Conservation (phyloP, 495 filamentous ascomycete species). For the Aspergillus ellipticus region DNA sequence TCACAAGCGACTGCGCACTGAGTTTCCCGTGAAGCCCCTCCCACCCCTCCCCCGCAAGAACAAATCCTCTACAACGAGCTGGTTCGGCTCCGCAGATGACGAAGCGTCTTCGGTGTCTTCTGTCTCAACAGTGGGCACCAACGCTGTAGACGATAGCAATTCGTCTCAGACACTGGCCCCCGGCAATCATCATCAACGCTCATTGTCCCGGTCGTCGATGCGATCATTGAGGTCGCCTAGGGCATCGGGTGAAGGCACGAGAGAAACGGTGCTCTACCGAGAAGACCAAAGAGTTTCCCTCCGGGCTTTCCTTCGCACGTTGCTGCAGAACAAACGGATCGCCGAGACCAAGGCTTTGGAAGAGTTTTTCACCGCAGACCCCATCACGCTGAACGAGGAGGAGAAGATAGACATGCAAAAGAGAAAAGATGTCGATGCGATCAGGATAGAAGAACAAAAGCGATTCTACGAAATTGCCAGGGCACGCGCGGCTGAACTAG, state of each 20-base stretch:
- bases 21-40: slow-evolving; percentile 88
- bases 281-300: slow-evolving; percentile 91
- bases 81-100: slow-evolving; percentile 55
- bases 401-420: slow-evolving; percentile 74
- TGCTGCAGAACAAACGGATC: slow-evolving; percentile 79
- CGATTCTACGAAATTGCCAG: slow-evolving; percentile 93
- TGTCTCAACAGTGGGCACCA: slow-evolving; percentile 56
- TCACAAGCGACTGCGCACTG: slow-evolving; percentile 72
- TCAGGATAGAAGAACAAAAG: slow-evolving; percentile 85
- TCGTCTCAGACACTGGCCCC: slow-evolving; percentile 25
- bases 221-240: slow-evolving; percentile 43
- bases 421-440: slow-evolving; percentile 80
- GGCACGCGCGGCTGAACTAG: slow-evolving; percentile 83
- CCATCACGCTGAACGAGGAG: slow-evolving; percentile 71
- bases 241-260: slow-evolving; percentile 43
- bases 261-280: slow-evolving; percentile 64
- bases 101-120: slow-evolving; percentile 77
- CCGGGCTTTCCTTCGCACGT: slow-evolving; percentile 78
- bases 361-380: slow-evolving; percentile 71
- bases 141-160: slow-evolving; percentile 32
- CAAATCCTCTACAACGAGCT: slow-evolving; percentile 63
- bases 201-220: slow-evolving; percentile 37
- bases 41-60: slow-evolving; percentile 88
- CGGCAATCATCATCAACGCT: slow-evolving; percentile 24
- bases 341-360: slow-evolving; percentile 75